Base-by-base conservation (phyloP, 495 filamentous ascomycete genomes). In the Bathelium albidoporum region DNA sequence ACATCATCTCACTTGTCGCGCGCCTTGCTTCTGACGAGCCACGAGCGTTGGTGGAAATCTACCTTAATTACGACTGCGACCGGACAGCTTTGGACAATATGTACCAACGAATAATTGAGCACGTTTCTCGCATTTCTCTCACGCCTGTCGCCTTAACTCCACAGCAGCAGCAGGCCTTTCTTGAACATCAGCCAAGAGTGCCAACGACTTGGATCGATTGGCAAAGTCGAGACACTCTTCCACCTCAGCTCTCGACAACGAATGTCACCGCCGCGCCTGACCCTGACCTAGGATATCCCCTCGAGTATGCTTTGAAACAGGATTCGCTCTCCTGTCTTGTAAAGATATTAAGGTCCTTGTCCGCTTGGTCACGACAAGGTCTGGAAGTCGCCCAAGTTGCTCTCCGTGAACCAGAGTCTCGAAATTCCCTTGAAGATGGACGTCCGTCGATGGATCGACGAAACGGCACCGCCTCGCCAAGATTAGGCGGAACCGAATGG, bases 41-140 rank as follows among this genome's bases (percentile, higher is more conserved):
- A 3, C 80, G 89, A 41, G 92, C 90, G 0, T 73, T 99, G 64
- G 95, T 99, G 3, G 95, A 99, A 76, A 87, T 94, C 18, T 99
- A 97, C 73, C 83, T 99, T 61, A 99, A 99, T 73, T 99, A 99
- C 68, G 95, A 99, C 70, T 99, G 95, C 74, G 95, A 97, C 69
- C 80, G 91, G 34, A 89, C 89, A 26, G 87, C 88, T 1, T 80
- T 97, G 66, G 95, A 99, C 74, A 97, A 99, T 69, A 96, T 97
- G 70, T 97, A 95, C 74, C 93, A 99, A 73, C 79, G 85, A 60
- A 81, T 95, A 43, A 91, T 97, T 31, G 95, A 99, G 73, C 92
- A 97, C 74, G 75, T 97, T 11, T 92, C 93, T 20, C 86, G 86
- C 63, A 87, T 93, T 59, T 85, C 90, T 0, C 90, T 87, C 60